These are phyloP conservation scores for Firmiana major DNA, from an alignment of 345 rosid genomes.

Conservation along the genomic window DNA sequence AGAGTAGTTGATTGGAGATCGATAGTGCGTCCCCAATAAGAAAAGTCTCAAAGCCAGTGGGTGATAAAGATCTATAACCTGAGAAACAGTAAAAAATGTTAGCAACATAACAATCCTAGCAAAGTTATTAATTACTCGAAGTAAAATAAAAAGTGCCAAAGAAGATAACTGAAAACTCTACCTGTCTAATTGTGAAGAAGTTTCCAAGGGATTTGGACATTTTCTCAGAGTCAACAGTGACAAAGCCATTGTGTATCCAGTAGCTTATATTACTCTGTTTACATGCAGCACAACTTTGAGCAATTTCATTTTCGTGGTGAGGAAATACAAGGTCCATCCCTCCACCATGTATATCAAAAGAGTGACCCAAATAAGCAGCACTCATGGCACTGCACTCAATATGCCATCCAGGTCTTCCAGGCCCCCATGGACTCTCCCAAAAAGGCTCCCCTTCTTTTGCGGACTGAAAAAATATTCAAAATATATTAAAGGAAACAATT, in stretches of 20 bases:
- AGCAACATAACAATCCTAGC: constrained; percentile 7
- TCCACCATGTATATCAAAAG: constrained; percentile 95
- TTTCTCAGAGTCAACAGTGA: constrained; percentile 89
- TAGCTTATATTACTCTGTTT: constrained; percentile 65
- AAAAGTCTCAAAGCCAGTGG: constrained; percentile 84
- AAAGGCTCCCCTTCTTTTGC: constrained; percentile 85
- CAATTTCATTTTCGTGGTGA: constrained; percentile 98
- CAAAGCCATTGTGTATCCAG: constrained; percentile 97
- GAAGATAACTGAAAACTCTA: constrained; percentile 19
- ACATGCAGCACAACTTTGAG: constrained; percentile 97
- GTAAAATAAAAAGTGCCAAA: not conserved
- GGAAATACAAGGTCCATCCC: constrained; percentile 99
- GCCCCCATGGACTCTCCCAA: constrained; percentile 99
- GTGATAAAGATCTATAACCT: constrained; percentile 84
- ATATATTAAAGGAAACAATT: not conserved
- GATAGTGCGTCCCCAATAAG: constrained; percentile 85
- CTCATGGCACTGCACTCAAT: constrained; percentile 98
- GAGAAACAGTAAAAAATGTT: constrained; percentile 5
- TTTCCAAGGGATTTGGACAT: constrained; percentile 98
- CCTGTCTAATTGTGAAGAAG: constrained; percentile 95
- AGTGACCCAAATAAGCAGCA: constrained; percentile 76
- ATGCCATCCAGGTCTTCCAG: constrained; percentile 98
- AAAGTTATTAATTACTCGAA: not conserved
- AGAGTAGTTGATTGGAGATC: constrained; percentile 92
- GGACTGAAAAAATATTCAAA: constrained; percentile 41